phyloP scores from a whole-genome alignment of 805 yeast species.

The Wickerhamiella galacta region DNA sequence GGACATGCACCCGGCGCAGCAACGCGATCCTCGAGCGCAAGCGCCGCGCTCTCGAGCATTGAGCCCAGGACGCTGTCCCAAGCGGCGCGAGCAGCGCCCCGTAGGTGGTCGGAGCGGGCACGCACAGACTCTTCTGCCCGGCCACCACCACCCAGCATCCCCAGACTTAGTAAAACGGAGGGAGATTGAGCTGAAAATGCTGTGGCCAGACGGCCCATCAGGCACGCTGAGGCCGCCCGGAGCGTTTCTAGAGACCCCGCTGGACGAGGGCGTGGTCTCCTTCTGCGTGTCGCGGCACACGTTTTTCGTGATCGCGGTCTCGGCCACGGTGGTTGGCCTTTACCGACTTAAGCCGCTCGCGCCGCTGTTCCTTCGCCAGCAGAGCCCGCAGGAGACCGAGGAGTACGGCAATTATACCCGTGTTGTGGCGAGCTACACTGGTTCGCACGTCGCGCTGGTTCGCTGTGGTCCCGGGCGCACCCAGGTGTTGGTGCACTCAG shows the following conservation, averaged over 20 bases:
- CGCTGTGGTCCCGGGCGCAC: conserved; percentile 1
- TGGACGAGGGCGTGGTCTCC: conserved; percentile 7
- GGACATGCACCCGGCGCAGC: conserved; percentile 3
- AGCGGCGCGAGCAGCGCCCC: conserved; percentile 1
- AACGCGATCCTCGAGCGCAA: background rate
- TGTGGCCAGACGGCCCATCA: conserved; percentile 18
- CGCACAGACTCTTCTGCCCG: background rate
- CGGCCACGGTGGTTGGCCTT: conserved; percentile 10
- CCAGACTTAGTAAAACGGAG: background rate
- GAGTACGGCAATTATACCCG: background rate
- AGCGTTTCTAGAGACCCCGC: conserved; percentile 3
- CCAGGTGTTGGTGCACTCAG: conserved; percentile 1
- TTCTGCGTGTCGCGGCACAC: conserved; percentile 13
- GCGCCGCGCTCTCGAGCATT: background rate
- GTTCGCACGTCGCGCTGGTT: conserved; percentile 1
- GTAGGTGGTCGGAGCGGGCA: background rate
- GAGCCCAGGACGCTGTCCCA: background rate
- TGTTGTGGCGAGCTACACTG: conserved; percentile 1
- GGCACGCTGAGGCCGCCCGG: background rate
- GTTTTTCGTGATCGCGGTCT: conserved; percentile 11
- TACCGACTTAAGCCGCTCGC: conserved; percentile 14
- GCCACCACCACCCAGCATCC: background rate
- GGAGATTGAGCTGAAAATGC: conserved; percentile 6
- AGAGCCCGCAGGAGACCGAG: background rate
- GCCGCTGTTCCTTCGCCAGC: conserved; percentile 12